Evolutionary conservation across 768 basidiomycete species (phyloP).

Genomic region (Leccinum olivaceopallidum): DNA sequence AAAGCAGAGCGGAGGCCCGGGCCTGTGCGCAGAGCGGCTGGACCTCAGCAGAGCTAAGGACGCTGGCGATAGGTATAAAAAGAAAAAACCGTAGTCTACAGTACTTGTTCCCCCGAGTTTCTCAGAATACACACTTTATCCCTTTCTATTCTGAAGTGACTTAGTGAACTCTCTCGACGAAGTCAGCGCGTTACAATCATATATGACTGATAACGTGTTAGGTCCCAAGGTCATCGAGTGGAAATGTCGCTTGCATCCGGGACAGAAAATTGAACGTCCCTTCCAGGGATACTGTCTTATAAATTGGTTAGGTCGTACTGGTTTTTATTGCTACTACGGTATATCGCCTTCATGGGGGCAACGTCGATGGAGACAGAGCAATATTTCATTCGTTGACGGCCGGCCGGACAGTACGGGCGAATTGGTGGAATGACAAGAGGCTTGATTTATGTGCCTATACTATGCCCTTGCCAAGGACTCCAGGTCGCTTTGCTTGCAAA

Average conservation of each 20-base stretch:
- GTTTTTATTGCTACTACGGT: slow-evolving; percentile 13
- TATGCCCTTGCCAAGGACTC: neutral
- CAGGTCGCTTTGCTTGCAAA: neutral
- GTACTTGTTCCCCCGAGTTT: too few relatives aligned
- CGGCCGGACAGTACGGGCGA: neutral
- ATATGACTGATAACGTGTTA: slow-evolving; percentile 12
- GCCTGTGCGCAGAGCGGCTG: too few relatives aligned
- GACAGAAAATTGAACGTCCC: neutral
- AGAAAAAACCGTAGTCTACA: too few relatives aligned
- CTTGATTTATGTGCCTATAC: neutral
- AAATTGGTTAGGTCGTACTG: neutral
- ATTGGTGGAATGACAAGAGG: neutral
- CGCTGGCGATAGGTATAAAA: too few relatives aligned
- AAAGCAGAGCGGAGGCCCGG: too few relatives aligned
- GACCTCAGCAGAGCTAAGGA: too few relatives aligned
- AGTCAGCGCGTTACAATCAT: neutral
- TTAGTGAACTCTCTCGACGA: too few relatives aligned
- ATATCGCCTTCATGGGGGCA: neutral
- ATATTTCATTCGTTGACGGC: neutral
- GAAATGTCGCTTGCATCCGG: slow-evolving; percentile 32
- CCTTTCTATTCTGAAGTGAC: too few relatives aligned
- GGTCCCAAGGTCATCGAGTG: slow-evolving; percentile 48
- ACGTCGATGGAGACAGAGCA: neutral
- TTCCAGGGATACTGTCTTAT: neutral
- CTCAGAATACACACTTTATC: too few relatives aligned